Evolutionary conservation across 2,329 filamentous ascomycete species (phyloP).

Genomic region (Stylonectria norvegica): DNA sequence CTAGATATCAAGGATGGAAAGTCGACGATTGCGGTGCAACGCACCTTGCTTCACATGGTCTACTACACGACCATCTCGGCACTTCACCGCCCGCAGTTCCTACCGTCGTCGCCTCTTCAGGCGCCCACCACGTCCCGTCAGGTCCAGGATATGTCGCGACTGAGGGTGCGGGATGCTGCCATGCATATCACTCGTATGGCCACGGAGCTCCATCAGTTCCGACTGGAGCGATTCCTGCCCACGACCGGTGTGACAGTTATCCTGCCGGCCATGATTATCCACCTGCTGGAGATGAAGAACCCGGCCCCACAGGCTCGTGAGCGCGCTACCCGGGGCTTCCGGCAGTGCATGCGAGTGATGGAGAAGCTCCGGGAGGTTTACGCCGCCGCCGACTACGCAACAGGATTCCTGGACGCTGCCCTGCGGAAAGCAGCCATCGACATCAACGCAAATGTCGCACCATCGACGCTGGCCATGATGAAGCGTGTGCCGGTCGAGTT

Average conservation of each 20-base stretch:
- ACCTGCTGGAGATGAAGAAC: conserved; percentile 88
- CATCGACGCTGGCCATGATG: conserved; percentile 34
- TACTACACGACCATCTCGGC: conserved; percentile 91
- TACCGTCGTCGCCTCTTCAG: conserved; percentile 65
- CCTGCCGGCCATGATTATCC: conserved; percentile 88
- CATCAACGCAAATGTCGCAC: conserved; percentile 43
- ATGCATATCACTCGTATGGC: conserved; percentile 83
- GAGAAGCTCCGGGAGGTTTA: conserved; percentile 85
- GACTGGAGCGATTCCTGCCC: conserved; percentile 75
- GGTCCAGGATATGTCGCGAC: conserved; percentile 76
- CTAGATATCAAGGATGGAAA: conserved; percentile 58
- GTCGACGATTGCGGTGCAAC: conserved; percentile 64
- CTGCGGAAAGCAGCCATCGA: conserved; percentile 83
- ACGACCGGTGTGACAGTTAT: conserved; percentile 90
- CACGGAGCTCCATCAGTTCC: conserved; percentile 67
- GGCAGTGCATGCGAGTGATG: conserved; percentile 89
- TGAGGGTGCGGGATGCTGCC: conserved; percentile 79
- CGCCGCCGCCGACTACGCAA: conserved; percentile 92
- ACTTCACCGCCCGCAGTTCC: conserved; percentile 84
- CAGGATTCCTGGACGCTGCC: conserved; percentile 87
- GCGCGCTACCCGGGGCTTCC: conserved; percentile 75
- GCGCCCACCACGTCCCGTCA: conserved; percentile 57
- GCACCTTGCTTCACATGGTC: conserved; percentile 87
- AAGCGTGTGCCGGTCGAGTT: conserved; percentile 37
- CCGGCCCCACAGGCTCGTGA: conserved; percentile 68